phyloP scores from a whole-genome alignment of 768 basidiomycete genomes.

The Bullera alba region DNA sequence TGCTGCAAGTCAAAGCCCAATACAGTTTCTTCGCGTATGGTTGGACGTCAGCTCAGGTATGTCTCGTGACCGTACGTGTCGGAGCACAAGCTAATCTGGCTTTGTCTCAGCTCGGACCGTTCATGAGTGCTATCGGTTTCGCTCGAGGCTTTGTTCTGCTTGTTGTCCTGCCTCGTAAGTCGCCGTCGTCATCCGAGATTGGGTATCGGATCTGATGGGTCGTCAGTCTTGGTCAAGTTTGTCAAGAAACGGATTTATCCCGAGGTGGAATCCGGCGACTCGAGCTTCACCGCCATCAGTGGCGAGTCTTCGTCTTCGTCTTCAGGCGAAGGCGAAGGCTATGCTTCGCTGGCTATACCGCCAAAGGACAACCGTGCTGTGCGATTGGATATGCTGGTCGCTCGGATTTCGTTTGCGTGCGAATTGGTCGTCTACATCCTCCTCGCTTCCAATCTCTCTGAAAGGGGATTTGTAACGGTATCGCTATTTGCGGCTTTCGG shows the following conservation, averaged over 20 bases:
- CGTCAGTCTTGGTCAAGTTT: neutral
- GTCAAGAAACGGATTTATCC: neutral
- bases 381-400: conserved; percentile 63
- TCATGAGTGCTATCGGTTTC: conserved; percentile 34
- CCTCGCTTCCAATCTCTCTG: conserved; percentile 52
- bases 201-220: no score
- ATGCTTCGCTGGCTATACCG: neutral
- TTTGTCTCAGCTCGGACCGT: conserved; percentile 36
- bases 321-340: no score
- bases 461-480: conserved; percentile 53
- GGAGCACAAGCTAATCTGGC: neutral
- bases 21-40: conserved; percentile 40
- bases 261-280: neutral
- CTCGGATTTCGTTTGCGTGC: conserved; percentile 57
- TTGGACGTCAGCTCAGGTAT: conserved; percentile 40
- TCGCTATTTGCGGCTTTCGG: conserved; percentile 57
- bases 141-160: conserved; percentile 31
- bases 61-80: neutral
- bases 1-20: conserved; percentile 35
- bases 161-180: conserved; percentile 35
- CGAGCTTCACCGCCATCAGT: neutral
- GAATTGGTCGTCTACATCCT: conserved; percentile 54
- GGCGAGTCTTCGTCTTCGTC: neutral
- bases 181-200: no score
- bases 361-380: conserved; percentile 3